Evolutionary conservation across 768 basidiomycete genomes (phyloP), one percentile per base, ranked within the genome.

Genomic region (Serpula lacrymans): DNA sequence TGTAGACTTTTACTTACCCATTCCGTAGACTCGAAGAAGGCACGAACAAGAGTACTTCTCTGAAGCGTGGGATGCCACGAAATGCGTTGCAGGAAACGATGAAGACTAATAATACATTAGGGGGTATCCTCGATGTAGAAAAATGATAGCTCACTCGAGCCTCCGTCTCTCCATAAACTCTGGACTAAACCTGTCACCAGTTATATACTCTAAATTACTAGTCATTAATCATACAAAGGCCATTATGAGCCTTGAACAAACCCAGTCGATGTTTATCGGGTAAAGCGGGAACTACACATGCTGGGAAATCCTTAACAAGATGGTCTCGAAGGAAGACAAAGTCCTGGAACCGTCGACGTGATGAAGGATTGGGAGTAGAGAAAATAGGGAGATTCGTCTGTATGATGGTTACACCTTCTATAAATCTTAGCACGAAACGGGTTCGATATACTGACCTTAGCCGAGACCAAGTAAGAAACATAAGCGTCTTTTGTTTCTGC

Each of bases 401-500:
- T 10, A 34, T 14, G 38, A 40, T 23, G 50, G 39, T n/a, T n/a
- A n/a, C n/a, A n/a, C n/a, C n/a, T n/a, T n/a, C n/a, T n/a, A n/a
- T n/a, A n/a, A n/a, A n/a, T 20, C 45, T 43, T 41, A 38, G 34
- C 32, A 6, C 22, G 18, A 44, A 20, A 26, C 22, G 25, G 6
- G 16, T 27, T 31, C 27, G n/a, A 40, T 11, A 32, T 5, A 51
- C 74, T 47, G 54, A 94, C 95, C 79, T 87, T 84, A 38, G 89
- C 89, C 24, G 80, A 75, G 27, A 98, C 91, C 21, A 91, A 69
- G 62, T 98, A 99, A 28, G 92, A 94, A 35, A 96, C 91, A 66
- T 91, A 97, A 46, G 89, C 85, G 58, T 99, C 95, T 69, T 96
- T 97, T 23, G 93, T 95, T 53, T 96, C 95, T 44, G 94, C 86